Percentiles rank a stretch among this genome's conserved stretches.
These are phyloP conservation scores for Colletotrichum gigasporum DNA, from an alignment of 2,329 filamentous ascomycete genomes.

Conservation along the genomic window DNA sequence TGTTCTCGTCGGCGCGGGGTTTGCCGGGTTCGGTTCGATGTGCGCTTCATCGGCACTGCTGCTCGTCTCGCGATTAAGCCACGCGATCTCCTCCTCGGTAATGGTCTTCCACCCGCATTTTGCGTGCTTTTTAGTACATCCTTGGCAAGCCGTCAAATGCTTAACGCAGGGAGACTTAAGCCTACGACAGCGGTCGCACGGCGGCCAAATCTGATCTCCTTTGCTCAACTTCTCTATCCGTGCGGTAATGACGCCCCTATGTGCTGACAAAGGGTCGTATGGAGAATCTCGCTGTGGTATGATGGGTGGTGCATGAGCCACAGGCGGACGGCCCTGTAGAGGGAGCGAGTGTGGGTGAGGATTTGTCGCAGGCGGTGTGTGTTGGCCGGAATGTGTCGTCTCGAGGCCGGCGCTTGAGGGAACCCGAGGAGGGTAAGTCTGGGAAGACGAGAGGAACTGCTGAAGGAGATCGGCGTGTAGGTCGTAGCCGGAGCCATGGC, in stretches of 20 bases:
- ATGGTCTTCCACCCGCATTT: conserved; percentile 88
- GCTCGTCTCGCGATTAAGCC: conserved; percentile 43
- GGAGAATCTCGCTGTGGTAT: conserved; percentile 39
- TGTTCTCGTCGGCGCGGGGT: conserved; percentile 32
- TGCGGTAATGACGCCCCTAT: conserved; percentile 71
- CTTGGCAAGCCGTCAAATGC: conserved; percentile 85
- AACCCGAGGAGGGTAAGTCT: conserved; percentile 29
- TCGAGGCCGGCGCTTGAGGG: conserved; percentile 30
- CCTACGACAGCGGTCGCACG: conserved; percentile 84
- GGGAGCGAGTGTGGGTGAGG: conserved; percentile 35
- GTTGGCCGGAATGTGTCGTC: conserved; percentile 36
- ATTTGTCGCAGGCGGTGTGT: conserved; percentile 39
- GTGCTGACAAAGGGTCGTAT: conserved; percentile 41
- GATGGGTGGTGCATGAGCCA: conserved; percentile 38
- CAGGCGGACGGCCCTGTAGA: conserved; percentile 37
- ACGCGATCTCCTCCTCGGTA: conserved; percentile 71
- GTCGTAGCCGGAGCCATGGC: conserved; percentile 50
- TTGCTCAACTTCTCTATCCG: conserved; percentile 80
- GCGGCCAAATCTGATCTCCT: conserved; percentile 80
- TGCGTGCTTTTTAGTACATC: conserved; percentile 90
- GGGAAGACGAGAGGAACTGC: conserved; percentile 54
- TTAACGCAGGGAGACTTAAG: conserved; percentile 85
- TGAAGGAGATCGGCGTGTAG: conserved; percentile 65
- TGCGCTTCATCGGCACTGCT: conserved; percentile 40
- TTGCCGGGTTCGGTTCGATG: conserved; percentile 37